Percentiles rank a stretch among this genome's conserved stretches.
Conservation (phyloP, 225 moss, liverwort and hornwort species). For the Rhytidiadelphus loreus region DNA sequence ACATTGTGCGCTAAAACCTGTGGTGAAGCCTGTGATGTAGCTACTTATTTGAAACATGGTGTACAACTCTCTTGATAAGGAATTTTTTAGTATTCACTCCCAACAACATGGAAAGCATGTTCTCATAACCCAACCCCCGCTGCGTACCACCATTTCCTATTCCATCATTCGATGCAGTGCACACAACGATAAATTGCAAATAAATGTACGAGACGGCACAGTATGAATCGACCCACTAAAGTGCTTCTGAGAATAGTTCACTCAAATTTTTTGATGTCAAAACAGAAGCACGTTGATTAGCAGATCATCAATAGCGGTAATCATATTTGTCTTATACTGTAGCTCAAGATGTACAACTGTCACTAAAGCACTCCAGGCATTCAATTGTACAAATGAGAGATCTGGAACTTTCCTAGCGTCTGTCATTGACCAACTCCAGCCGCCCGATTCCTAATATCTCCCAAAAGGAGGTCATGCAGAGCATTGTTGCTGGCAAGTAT, state of each 20-base stretch:
- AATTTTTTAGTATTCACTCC: background rate
- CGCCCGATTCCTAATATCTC: background rate
- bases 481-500: constrained; percentile 27
- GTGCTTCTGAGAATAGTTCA: background rate
- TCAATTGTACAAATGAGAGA: background rate
- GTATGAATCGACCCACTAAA: background rate
- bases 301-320: background rate
- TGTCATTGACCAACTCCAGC: background rate
- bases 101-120: background rate
- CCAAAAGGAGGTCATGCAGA: constrained; percentile 19
- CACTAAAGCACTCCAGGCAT: background rate
- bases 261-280: background rate
- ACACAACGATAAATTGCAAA: background rate
- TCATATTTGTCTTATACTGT: background rate
- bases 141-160: background rate
- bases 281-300: background rate
- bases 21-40: background rate
- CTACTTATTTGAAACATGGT: background rate
- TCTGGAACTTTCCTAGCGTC: background rate
- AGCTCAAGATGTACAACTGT: background rate
- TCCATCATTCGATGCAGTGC: background rate
- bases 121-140: background rate
- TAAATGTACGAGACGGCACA: background rate
- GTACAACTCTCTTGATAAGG: background rate
- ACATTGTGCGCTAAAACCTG: too few relatives aligned